Percentiles rank a stretch among this genome's conserved stretches.
phyloP scores from a whole-genome alignment of 768 basidiomycete species.

The Cystofilobasidium capitatum region DNA sequence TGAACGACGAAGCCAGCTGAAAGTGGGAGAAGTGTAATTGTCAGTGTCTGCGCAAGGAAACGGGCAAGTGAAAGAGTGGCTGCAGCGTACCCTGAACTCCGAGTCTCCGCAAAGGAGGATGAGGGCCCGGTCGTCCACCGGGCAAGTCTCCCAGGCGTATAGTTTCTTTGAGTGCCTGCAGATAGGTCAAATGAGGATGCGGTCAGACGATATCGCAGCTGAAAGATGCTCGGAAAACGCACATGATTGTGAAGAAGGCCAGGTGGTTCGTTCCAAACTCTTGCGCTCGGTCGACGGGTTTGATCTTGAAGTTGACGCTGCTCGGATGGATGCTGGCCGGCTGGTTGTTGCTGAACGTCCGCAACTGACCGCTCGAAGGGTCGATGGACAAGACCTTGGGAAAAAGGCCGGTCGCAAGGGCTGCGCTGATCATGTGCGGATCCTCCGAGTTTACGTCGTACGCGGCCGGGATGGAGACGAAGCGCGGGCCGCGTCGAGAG shows the following conservation, averaged over 20 bases:
- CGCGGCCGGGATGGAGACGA: constrained; percentile 62
- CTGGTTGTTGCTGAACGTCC: constrained; percentile 74
- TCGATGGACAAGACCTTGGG: constrained; percentile 81
- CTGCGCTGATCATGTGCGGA: constrained; percentile 60
- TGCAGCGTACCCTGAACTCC: constrained; percentile 70
- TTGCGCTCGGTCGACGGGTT: constrained; percentile 46
- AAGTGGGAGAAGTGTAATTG: background rate
- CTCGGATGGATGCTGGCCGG: constrained; percentile 73
- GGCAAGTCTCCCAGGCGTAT: constrained; percentile 79
- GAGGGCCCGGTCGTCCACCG: constrained; percentile 72
- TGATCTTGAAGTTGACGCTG: constrained; percentile 70
- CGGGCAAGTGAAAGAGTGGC: background rate
- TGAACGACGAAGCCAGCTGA: constrained; percentile 62
- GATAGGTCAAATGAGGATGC: constrained; percentile 16
- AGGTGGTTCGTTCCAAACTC: constrained; percentile 61
- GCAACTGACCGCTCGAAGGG: constrained; percentile 51
- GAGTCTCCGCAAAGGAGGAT: constrained; percentile 78
- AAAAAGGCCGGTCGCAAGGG: constrained; percentile 75
- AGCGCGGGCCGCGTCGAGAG: constrained; percentile 61
- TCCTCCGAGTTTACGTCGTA: constrained; percentile 62
- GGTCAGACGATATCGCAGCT: constrained; percentile 27
- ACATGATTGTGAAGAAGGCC: constrained; percentile 84
- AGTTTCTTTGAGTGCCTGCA: constrained; percentile 83
- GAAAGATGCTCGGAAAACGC: constrained; percentile 29
- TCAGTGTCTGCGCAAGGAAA: background rate